Conservation (phyloP, 768 basidiomycete species). For the Butyriboletus loyo region DNA sequence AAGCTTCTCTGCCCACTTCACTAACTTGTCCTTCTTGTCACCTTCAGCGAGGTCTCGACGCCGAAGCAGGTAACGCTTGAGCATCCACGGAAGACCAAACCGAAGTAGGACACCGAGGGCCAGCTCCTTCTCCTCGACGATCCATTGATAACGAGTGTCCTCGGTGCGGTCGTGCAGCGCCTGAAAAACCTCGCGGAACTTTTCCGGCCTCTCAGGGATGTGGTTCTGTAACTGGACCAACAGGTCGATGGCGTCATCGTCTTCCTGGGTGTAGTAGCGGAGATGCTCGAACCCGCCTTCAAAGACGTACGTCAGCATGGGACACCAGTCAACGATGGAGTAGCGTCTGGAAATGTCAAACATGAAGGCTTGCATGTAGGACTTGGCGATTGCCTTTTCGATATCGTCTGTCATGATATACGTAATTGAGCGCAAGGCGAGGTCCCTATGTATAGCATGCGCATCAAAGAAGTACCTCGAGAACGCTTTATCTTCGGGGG, state of each 20-base stretch:
- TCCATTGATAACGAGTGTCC: constrained; percentile 21
- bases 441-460: constrained; percentile 22
- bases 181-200: constrained; percentile 21
- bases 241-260: constrained; percentile 25
- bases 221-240: constrained; percentile 19
- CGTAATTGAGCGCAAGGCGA: constrained; percentile 29
- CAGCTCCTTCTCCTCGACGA: constrained; percentile 24
- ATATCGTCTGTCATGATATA: constrained; percentile 27
- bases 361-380: constrained; percentile 23
- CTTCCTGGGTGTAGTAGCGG: constrained; percentile 24
- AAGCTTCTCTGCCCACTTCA: constrained; percentile 15
- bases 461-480: constrained; percentile 22
- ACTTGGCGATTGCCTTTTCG: constrained; percentile 21
- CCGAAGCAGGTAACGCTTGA: constrained; percentile 23
- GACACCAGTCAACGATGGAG: constrained; percentile 22
- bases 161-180: constrained; percentile 27
- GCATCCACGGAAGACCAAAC: constrained; percentile 26
- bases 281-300: constrained; percentile 29
- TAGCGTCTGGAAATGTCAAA: constrained; percentile 27
- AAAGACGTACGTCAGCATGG: constrained; percentile 29
- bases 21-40: constrained; percentile 12
- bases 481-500: constrained; percentile 9
- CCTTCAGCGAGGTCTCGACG: constrained; percentile 20
- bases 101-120: constrained; percentile 22
- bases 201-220: constrained; percentile 20